Percentiles rank a stretch among this genome's conserved stretches.
phyloP scores from a whole-genome alignment of 352 stramenopile genomes.

The Globisporangium canariense region DNA sequence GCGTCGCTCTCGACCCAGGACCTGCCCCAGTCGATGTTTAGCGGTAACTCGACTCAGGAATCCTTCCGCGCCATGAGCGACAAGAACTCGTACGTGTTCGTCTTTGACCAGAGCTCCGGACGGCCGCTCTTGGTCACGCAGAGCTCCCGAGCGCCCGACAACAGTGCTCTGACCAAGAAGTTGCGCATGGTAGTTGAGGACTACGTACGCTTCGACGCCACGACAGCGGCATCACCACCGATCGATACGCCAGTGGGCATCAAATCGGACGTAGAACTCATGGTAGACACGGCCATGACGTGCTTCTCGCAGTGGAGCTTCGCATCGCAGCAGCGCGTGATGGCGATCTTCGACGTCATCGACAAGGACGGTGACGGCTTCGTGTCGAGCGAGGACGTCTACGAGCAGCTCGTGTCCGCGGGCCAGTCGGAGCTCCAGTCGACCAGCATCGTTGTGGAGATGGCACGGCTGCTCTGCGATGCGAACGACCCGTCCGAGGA shows the following conservation, averaged over 20 bases:
- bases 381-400: slow-evolving; percentile 42
- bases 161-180: slow-evolving; percentile 13
- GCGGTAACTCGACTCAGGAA: background rate
- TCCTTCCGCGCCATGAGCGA: slow-evolving; percentile 24
- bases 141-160: background rate
- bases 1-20: slow-evolving; percentile 19
- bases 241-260: slow-evolving; percentile 35
- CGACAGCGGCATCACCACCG: background rate
- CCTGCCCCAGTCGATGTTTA: slow-evolving; percentile 3
- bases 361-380: slow-evolving; percentile 50
- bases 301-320: slow-evolving; percentile 43
- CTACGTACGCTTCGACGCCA: slow-evolving; percentile 29
- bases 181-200: slow-evolving; percentile 36
- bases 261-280: slow-evolving; percentile 56
- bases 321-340: slow-evolving; percentile 28
- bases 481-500: slow-evolving; percentile 46
- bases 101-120: slow-evolving; percentile 34
- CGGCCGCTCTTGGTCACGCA: slow-evolving; percentile 38
- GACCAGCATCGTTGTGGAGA: slow-evolving; percentile 34
- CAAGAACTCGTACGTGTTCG: slow-evolving; percentile 46
- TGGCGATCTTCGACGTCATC: slow-evolving; percentile 37
- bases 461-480: slow-evolving; percentile 39
- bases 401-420: slow-evolving; percentile 33
- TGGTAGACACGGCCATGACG: slow-evolving; percentile 40
- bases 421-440: slow-evolving; percentile 31